Base-by-base conservation (phyloP, 2,329 filamentous ascomycete genomes). In the Pseudocercospora fuligena region DNA sequence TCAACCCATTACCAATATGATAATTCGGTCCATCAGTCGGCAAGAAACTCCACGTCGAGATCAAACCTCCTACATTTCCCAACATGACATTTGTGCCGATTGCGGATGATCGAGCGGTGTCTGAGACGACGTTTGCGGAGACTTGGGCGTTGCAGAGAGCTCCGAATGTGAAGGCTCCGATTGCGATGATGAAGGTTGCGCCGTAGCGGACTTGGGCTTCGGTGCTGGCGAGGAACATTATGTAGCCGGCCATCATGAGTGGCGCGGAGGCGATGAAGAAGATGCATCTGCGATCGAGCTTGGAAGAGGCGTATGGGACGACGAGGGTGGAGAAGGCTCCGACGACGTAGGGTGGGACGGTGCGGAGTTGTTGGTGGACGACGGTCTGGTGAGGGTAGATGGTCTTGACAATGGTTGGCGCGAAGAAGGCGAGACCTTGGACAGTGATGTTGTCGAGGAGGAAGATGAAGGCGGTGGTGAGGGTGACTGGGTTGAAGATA, bases 71-170 rank as follows among this genome's bases (percentile, higher is more conserved):
- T n/a, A 92, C 75, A 63, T 92, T 92, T 29, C 90, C 90, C 25
- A 91, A 80, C 89, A 92, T 92, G 73, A 92, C 88, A 61, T 87
- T 88, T 0, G 85, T 86, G 11, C 87, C 89, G 53, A 92, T 90
- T 3, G 88, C 89, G 0, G 88, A 85, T 9, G 87, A 87, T 14
- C 90, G 84, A 0, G 90, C 88, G 0, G 90, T 91, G 71, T 92
- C 90, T 3, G 87, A 88, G 7, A 92, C 85, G 0, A 92, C 89
- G 70, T 92, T 92, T 6, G 89, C 90, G 0, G 89, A 87, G 0
- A 86, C 87, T 63, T 92, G 85, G 0, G 89, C 89, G 69, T 90
- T 91, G 70, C 85, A 86, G 12, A 92, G 83, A 0, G 89, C 84
- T 0, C 89, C 90, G 54, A 88, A 85, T 2, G 85, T 78, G 72